Base-by-base conservation (phyloP, 192 early-diverging fungal species). In the Umbelopsis sp. region DNA sequence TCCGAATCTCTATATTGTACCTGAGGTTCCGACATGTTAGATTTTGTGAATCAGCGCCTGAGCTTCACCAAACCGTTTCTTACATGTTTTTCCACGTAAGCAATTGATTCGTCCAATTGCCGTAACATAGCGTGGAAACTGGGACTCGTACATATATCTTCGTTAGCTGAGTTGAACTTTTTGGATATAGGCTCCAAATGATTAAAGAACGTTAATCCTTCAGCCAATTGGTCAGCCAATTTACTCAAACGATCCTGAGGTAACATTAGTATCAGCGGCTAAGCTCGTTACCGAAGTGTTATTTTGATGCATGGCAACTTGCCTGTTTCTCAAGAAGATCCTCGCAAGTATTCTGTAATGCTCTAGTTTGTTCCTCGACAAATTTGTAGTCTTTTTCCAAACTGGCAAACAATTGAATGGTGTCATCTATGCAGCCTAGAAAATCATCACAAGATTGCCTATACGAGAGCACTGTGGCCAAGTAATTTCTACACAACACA, bases 1-100 rank as follows among this genome's bases (percentile, higher is more conserved):
- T 96, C 95, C 8, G 94, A 89, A 79, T 99, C 97, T 25, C 85
- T 84, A 75, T 92, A 96, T 16, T 78, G 82, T 30, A 87, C 75
- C 89, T 89, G 80, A 53, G 67, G 22, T 20, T 20, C 23, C 4
- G 16, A 35, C 44, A 18, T 27, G 46, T 33, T 20, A 23, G 8
- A 41, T 49, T 49, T 48, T 49, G 44, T 45, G 4, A 52, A 22
- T 16, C 18, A 49, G 70, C 67, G 5, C 2, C 27, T 16, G 8
- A 69, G 21, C 2, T n/a, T 27, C 33, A 21, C 37, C 18, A 10
- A 11, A 16, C 6, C 16, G 66, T 78, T 71, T 71, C 82, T 53
- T 82, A 94, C 90, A 69, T 96, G 90, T 8, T 73, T 35, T 44
- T 92, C 86, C 13, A 94, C 83, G 73, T 95, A 95, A 18, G 82